Conservation (phyloP, 371 early-diverging fungal species). For the Saksenaea oblongispora region DNA sequence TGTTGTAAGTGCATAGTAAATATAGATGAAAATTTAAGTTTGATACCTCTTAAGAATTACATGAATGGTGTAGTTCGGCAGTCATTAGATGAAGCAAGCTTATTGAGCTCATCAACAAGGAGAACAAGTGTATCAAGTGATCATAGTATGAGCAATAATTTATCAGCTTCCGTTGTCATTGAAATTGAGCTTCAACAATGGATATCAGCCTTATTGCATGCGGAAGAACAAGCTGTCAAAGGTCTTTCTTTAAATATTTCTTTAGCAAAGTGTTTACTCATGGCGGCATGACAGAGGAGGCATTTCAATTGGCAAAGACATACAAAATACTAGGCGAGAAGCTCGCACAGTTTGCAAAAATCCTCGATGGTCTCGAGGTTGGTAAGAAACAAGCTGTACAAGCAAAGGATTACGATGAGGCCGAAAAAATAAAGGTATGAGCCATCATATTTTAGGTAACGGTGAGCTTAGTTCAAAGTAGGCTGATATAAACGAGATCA, state of each 20-base stretch:
- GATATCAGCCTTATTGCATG: slow-evolving; percentile 19
- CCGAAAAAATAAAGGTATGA: slow-evolving; percentile 68
- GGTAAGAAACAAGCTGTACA: slow-evolving; percentile 65
- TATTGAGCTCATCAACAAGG: slow-evolving; percentile 31
- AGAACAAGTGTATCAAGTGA: slow-evolving; percentile 33
- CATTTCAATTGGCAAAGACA: slow-evolving; percentile 58
- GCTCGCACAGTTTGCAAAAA: slow-evolving; percentile 47
- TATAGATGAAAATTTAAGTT: not conserved
- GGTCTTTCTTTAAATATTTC: not conserved
- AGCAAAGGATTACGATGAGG: slow-evolving; percentile 74
- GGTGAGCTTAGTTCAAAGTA: not conserved
- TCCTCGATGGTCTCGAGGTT: slow-evolving; percentile 57
- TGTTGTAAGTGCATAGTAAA: not conserved
- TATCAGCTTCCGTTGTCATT: slow-evolving; percentile 17
- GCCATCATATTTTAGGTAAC: not conserved
- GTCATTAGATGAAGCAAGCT: slow-evolving; percentile 25
- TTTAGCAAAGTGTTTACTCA: not conserved
- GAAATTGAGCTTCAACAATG: slow-evolving; percentile 32
- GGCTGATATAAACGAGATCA: slow-evolving; percentile 32
- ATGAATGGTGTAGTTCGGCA: slow-evolving; percentile 2
- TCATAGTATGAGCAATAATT: slow-evolving; percentile 18
- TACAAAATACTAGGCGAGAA: slow-evolving; percentile 45
- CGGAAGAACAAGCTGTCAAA: slow-evolving; percentile 32
- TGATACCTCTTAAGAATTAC: slow-evolving; percentile 9
- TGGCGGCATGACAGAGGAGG: slow-evolving; percentile 37